These are phyloP conservation scores for Gossypium longicalyx DNA, from an alignment of 345 rosid species.

Conservation along the genomic window DNA sequence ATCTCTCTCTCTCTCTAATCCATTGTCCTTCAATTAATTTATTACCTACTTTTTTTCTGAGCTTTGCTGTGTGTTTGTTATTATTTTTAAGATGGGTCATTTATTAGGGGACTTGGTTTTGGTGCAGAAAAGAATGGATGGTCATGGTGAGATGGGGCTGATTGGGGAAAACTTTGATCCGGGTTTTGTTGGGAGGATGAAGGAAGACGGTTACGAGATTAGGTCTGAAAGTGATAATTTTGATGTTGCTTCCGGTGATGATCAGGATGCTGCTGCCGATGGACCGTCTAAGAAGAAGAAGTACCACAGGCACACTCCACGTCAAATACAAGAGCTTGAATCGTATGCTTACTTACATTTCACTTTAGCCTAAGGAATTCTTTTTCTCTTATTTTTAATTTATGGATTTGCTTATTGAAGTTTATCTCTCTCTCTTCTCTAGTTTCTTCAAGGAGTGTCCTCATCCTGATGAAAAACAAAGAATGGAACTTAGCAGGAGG, in stretches of 20 bases:
- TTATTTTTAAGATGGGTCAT: slow-evolving; percentile 11
- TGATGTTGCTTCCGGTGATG: slow-evolving; percentile 57
- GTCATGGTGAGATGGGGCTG: slow-evolving; percentile 33
- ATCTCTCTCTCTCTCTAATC: slow-evolving; percentile 30
- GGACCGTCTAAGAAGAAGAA: slow-evolving; percentile 44
- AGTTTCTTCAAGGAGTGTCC: slow-evolving; percentile 96
- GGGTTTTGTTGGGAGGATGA: slow-evolving; percentile 27
- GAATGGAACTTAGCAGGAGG: slow-evolving; percentile 73
- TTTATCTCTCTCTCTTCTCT: not conserved
- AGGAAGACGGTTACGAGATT: slow-evolving; percentile 53
- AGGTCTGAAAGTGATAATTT: slow-evolving; percentile 55
- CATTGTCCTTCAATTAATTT: slow-evolving; percentile 15
- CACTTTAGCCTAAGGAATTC: not conserved
- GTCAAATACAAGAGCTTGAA: slow-evolving; percentile 80
- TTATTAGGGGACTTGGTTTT: slow-evolving; percentile 10
- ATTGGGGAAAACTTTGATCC: slow-evolving; percentile 45
- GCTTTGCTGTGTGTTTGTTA: slow-evolving; percentile 1
- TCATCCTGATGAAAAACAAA: slow-evolving; percentile 93
- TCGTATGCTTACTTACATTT: slow-evolving; percentile 29
- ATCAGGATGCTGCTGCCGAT: slow-evolving; percentile 33
- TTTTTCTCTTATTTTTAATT: not conserved
- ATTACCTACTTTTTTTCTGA: slow-evolving; percentile 3
- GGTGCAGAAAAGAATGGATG: slow-evolving; percentile 50
- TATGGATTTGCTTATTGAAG: not conserved
- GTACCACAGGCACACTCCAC: slow-evolving; percentile 71